These are phyloP conservation scores for Glycine tomentella DNA, from an alignment of 306 rosid genomes.

Conservation along the genomic window DNA sequence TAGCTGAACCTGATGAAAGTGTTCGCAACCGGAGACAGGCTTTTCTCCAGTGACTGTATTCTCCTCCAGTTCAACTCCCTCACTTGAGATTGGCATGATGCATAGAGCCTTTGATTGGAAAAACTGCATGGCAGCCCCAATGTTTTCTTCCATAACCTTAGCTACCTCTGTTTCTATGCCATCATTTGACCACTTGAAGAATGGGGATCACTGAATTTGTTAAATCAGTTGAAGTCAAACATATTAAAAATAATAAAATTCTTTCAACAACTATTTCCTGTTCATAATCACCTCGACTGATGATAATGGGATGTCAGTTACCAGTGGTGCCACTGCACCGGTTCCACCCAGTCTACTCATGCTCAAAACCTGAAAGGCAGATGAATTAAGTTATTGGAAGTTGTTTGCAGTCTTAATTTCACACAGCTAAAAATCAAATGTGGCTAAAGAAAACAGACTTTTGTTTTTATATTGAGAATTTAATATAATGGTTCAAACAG, in stretches of 20 bases:
- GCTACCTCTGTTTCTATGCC: slow-evolving; percentile 93
- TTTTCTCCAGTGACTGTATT: no score
- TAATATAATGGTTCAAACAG: slow-evolving; percentile 21
- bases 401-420: slow-evolving; percentile 6
- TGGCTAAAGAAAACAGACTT: not conserved
- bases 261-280: slow-evolving; percentile 7
- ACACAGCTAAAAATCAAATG: slow-evolving; percentile 18
- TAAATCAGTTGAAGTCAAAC: not conserved
- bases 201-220: slow-evolving; percentile 35
- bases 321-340: slow-evolving; percentile 99
- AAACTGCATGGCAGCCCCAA: slow-evolving; percentile 94
- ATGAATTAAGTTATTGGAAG: slow-evolving; percentile 32
- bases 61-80: no score
- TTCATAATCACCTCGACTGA: slow-evolving; percentile 80
- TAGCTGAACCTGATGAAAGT: no score
- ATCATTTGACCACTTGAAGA: slow-evolving; percentile 93
- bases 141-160: slow-evolving; percentile 96
- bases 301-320: slow-evolving; percentile 91
- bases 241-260: not conserved
- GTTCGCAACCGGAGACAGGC: no score
- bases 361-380: slow-evolving; percentile 88
- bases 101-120: slow-evolving; percentile 96
- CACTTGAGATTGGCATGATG: slow-evolving; percentile 95
- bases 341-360: slow-evolving; percentile 99
- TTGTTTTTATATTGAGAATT: slow-evolving; percentile 3